Evolutionary conservation across 2,329 filamentous ascomycete species (phyloP), one percentile per base, ranked within the genome.

Genomic region (Chrysosporium queenslandicum): DNA sequence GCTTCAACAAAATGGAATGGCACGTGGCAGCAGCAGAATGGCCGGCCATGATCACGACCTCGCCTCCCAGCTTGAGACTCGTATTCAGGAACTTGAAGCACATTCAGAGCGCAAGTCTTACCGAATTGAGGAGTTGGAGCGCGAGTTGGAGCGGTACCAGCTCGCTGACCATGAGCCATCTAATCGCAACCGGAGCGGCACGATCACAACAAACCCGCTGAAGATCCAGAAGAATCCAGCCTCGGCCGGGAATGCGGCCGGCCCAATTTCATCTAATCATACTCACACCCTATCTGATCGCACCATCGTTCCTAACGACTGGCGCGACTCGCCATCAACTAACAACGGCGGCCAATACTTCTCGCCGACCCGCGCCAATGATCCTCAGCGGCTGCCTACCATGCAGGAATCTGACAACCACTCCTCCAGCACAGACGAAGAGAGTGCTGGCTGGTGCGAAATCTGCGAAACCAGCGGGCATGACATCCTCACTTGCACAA

Each of bases 401-500:
- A 71, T 68, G 68, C 71, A 64, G 36, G 71, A 70, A 58, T 65
- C 66, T 3, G 69, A 71, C 46, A 61, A 61, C 29, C 64, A 56
- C 32, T 58, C 84, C 67, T 86, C 85, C 34, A 81, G 79, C 25
- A 78, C 80, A 20, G 87, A 85, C 36, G 86, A 89, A 64, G 82
- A 77, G 61, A 86, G 81, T 65, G 80, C 77, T 14, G 77, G 90
- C 57, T 94, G 87, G 86, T 97, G 91, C 69, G 92, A 97, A 71
- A 92, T 97, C 56, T 97, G 91, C 71, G 90, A 96, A 72, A 87
- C 86, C 30, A 78, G 81, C 43, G 90, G 91, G 14, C 91, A 97
- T 64, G 91, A 97, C 62, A 95, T 97, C 55, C 75, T 97, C 53
- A 94, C 87, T 20, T 97, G 91, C 75, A 89, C 86, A 50, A 91